Base-by-base conservation (phyloP, 1,139 yeast species). In the Debaryomycetaceae sp. region DNA sequence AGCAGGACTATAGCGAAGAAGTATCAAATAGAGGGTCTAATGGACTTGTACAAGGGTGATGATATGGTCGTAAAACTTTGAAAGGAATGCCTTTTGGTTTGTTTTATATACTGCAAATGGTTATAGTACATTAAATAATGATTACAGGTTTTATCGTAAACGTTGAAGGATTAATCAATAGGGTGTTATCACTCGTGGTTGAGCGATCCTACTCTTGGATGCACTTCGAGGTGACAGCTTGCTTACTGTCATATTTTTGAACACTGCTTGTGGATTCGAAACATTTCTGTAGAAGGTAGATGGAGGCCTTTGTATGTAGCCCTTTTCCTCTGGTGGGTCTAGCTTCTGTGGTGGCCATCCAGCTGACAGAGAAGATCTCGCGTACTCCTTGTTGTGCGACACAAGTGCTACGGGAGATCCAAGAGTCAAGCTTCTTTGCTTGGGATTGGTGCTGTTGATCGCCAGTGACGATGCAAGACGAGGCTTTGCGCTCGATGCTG, bases 1-100 rank as follows among this genome's bases (percentile, higher is more conserved):
- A 80, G 82, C 39, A 59, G 65, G 9, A 69, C 67, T 14, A 76
- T 93, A 54, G 97, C 96, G 0, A 63, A 72, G 39, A 83, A 84
- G 60, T 88, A 86, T 69, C 87, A 77, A 1, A 82, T 93, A 52
- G 81, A 79, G 31, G 76, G 66, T 30, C 51, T 71, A 45, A 46
- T 71, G 30, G 45, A 45, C 0, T 52, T 53, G 37, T 74, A 73
- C 52, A 52, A 65, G 46, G 68, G 61, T 5, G 66, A 67, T 49
- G 76, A 73, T 2, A 49, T 72, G 55, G 62, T 73, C 9, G 74
- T 70, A 24, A 72, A 70, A 52, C 51, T 68, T 33, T 59, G 45
- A 50, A n/a, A 24, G 11, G 2, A 11, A 11, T 27, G 11, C 8
- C 4, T 7, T 27, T 11, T 27, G 31, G 31, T 3, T 27, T 27